Evolutionary conservation across 2,329 filamentous ascomycete genomes (phyloP).

Genomic region (Talaromyces islandicus): DNA sequence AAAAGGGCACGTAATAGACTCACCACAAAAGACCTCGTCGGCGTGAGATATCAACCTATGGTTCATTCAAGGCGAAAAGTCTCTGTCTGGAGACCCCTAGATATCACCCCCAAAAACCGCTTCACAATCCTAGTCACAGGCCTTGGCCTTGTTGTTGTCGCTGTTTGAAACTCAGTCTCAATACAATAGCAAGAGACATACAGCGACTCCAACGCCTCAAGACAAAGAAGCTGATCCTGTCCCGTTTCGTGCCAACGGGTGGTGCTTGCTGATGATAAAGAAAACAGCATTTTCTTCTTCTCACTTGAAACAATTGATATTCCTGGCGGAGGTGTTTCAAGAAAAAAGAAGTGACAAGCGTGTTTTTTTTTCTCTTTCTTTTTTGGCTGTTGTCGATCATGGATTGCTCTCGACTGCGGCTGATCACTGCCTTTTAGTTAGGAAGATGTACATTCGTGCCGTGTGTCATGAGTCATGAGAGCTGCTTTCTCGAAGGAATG

Average conservation of each 20-base stretch:
- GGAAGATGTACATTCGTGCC: neutral
- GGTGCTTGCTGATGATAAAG: neutral
- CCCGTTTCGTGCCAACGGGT: neutral
- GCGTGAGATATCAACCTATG: slow-evolving; percentile 2
- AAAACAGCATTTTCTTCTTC: neutral
- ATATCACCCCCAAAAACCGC: neutral
- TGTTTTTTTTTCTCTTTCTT: too few species aligned
- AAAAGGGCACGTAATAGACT: neutral
- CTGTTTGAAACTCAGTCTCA: neutral
- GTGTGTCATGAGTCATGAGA: neutral
- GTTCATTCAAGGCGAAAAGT: too few species aligned
- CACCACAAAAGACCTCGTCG: neutral
- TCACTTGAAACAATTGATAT: neutral
- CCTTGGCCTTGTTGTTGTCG: neutral
- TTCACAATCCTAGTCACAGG: neutral
- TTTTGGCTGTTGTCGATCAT: neutral
- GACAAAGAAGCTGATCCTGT: neutral
- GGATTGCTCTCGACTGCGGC: neutral
- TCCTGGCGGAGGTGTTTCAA: neutral
- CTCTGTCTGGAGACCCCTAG: neutral
- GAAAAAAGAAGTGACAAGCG: too few species aligned
- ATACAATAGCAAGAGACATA: neutral
- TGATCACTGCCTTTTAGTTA: neutral
- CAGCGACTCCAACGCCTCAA: neutral
- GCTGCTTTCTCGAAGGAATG: neutral